phyloP scores from a whole-genome alignment of 345 rosid species.

The Bruguiera parviflora region DNA sequence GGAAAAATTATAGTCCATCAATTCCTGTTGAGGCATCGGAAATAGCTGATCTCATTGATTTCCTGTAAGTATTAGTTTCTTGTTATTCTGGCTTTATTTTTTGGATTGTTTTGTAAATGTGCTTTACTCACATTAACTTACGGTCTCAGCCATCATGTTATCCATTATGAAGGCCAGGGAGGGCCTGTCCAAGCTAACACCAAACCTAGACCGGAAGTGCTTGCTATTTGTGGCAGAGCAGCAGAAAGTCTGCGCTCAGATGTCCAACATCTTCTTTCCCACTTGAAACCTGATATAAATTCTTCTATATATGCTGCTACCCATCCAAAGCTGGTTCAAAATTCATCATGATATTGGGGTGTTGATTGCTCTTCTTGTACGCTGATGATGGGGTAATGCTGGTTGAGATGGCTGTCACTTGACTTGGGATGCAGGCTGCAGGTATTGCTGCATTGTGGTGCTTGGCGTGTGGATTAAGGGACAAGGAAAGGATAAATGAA shows the following conservation, averaged over 20 bases:
- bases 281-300: conserved; percentile 66
- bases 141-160: conserved; percentile 65
- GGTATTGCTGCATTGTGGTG: not conserved
- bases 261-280: conserved; percentile 80
- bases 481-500: not conserved
- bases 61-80: conserved; percentile 52
- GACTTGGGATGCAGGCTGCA: not conserved
- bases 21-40: conserved; percentile 74
- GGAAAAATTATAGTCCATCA: conserved; percentile 55
- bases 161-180: conserved; percentile 95
- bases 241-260: conserved; percentile 76
- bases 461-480: not conserved
- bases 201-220: conserved; percentile 77
- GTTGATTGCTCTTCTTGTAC: not conserved
- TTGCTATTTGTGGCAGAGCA: conserved; percentile 59
- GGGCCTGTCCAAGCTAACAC: conserved; percentile 89
- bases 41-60: conserved; percentile 78
- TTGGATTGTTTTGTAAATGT: conserved; percentile 2
- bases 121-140: not conserved
- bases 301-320: conserved; percentile 84
- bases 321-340: conserved; percentile 64
- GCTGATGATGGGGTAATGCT: not conserved
- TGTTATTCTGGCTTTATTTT: not conserved
- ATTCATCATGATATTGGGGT: conserved; percentile 24
- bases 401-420: not conserved